Evolutionary conservation across 2,329 filamentous ascomycete species (phyloP).

Genomic region (Fusarium sp.): DNA sequence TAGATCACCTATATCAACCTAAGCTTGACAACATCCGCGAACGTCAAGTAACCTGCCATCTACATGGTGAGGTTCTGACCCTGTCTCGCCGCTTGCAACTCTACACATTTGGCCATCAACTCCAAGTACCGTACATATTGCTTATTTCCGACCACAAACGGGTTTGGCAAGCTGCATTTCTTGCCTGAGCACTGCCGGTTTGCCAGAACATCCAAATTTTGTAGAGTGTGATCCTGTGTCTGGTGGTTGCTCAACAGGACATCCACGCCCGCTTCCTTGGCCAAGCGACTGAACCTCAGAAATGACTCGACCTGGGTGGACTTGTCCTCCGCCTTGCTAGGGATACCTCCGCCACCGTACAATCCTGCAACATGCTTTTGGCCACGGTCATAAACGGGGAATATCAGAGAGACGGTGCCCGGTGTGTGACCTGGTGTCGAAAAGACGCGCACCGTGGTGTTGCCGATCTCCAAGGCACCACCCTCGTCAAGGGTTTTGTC

Average conservation of each 20-base stretch:
- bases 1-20: too few relatives aligned
- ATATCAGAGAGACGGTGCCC: conserved; percentile 38
- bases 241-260: conserved; percentile 39
- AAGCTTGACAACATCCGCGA: too few relatives aligned
- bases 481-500: conserved; percentile 25
- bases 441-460: conserved; percentile 26
- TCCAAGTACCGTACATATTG: conserved; percentile 25
- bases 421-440: conserved; percentile 42
- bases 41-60: too few relatives aligned
- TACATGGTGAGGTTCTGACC: neutral
- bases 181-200: conserved; percentile 16
- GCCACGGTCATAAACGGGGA: conserved; percentile 36
- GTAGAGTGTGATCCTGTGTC: conserved; percentile 38
- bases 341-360: conserved; percentile 40
- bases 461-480: conserved; percentile 38
- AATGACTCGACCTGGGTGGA: conserved; percentile 37
- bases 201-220: conserved; percentile 27
- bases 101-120: conserved; percentile 29
- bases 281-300: conserved; percentile 19
- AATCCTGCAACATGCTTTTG: conserved; percentile 36
- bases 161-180: conserved; percentile 19
- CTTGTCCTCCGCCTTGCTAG: conserved; percentile 28
- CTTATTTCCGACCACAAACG: conserved; percentile 28
- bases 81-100: conserved; percentile 7
- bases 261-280: conserved; percentile 24